Base-by-base conservation (phyloP, 441 rosid genomes). In the Pelargonium citronellum region DNA sequence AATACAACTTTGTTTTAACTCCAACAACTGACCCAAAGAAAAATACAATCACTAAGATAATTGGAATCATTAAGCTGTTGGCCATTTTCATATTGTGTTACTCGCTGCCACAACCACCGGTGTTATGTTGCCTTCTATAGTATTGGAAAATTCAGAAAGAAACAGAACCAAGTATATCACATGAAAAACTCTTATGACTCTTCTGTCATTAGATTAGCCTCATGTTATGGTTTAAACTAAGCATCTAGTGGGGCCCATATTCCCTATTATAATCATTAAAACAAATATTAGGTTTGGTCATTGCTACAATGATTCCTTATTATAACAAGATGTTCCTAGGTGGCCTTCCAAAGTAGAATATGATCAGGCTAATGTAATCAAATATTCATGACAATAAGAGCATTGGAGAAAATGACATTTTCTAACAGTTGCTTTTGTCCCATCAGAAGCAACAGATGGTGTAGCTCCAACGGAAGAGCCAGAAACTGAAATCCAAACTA, bases 21-120 rank as follows among this genome's bases (percentile, higher is more conserved):
- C 81, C 86, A 43, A 30, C 61, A 11, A 74, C 83, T 57, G 85
- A 79, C 34, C 75, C 77, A 78, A 74, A 80, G 65, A 73, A 76
- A 77, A 80, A 69, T 16, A 69, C 63, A 12, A 49, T 2, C 41
- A 69, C 16, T 3, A 77, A 39, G 73, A 80, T 13, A 51, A 76
- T 7, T 13, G 69, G 66, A 19, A 49, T 47, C 22, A 30, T 34
- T 64, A 71, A 44, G 46, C 68, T 60, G 41, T 77, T 73, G 71
- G 71, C 75, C 70, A 62, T 74, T 58, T 74, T 72, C 71, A 74
- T 60, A 13, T 46, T 62, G 43, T 67, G 9, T 72, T 53, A 22
- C 6, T 34, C 58, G 64, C 37, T 47, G 13, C 68, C 22, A 34
- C 39, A 4, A 34, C 7, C 39, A 4, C 5, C 39, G 5, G 39